Evolutionary conservation across 2,329 filamentous ascomycete genomes (phyloP).

Genomic region (Scedosporium apiospermum): DNA sequence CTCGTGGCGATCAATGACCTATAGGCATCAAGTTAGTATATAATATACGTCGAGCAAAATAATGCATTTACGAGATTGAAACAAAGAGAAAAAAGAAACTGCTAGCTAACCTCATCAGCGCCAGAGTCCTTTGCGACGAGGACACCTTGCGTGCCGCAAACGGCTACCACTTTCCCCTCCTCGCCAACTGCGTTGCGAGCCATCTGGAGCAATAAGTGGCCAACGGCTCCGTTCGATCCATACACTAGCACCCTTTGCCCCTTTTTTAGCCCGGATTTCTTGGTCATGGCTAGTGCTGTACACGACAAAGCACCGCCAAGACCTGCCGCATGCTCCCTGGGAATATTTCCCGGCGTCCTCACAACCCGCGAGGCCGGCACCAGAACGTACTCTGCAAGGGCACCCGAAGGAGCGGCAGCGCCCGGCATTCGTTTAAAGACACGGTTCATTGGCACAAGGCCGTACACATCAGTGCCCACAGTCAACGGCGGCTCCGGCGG

Average conservation of each 20-base stretch:
- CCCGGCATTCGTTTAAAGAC: neutral
- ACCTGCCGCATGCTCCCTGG: neutral
- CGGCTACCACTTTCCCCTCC: neutral
- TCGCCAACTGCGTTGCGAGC: neutral
- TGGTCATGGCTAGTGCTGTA: neutral
- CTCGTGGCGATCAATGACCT: slow-evolving; percentile 1
- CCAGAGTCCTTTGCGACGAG: neutral
- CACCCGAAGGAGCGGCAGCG: neutral
- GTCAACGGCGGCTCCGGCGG: neutral
- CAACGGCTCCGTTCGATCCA: neutral
- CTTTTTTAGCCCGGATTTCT: neutral
- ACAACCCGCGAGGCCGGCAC: neutral
- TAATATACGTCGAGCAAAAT: neutral
- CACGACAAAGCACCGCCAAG: neutral
- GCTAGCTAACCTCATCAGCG: neutral
- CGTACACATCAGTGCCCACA: neutral
- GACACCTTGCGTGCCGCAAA: neutral
- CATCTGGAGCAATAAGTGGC: neutral
- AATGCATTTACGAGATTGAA: neutral
- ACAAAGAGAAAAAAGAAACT: too few species aligned
- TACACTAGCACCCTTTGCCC: slow-evolving; percentile 1
- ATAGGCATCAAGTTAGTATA: neutral
- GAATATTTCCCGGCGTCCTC: neutral
- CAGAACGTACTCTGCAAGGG: neutral
- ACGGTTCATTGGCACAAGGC: neutral